Base-by-base conservation (phyloP, 2,329 filamentous ascomycete genomes). In the Aulographum hederae region DNA sequence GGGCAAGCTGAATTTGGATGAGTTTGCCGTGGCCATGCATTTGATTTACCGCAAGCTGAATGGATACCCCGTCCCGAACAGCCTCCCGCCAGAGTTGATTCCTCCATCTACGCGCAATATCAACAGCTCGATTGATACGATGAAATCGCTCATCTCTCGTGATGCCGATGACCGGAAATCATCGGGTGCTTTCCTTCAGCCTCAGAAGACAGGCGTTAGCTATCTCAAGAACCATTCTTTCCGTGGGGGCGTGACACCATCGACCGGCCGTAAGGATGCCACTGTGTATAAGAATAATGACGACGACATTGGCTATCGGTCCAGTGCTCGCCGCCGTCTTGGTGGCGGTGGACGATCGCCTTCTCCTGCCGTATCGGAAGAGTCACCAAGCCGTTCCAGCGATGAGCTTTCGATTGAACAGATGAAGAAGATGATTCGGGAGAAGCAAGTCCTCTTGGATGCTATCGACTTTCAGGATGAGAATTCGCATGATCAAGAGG, bases 1-100 rank as follows among this genome's bases (percentile, higher is more conserved):
- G 52, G 89, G 89, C 13, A 78, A 85, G 34, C 67, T 98, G 18
- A 85, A 98, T 45, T 70, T 95, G 46, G 89, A 98, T 50, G 89
- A 98, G 48, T 98, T 98, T 48, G 85, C 89, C 6, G 86, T 98
- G 32, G 84, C 85, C 6, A 98, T 98, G 89, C 89, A 98, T 65
- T 61, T 98, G 56, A 98, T 98, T 45, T 98, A 98, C 58, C 71
- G 89, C 44, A 93, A 91, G 51, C 67, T 98, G 32, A 95, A 98
- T 46, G 86, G 86, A 21, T 95, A 95, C 47, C 85, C 86, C 2
- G 66, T 95, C 19, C 89, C 89, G 12, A 79, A 74, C 45, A 75
- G 77, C 28, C 65, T 98, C 8, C 89, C 89, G 6, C 73, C 89
- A 1, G 89, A 98, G 60, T 69, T 98, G 37, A 75, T 95, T 5